phyloP scores from a whole-genome alignment of 2,329 filamentous ascomycete genomes.

The Microcyclospora pomicola region DNA sequence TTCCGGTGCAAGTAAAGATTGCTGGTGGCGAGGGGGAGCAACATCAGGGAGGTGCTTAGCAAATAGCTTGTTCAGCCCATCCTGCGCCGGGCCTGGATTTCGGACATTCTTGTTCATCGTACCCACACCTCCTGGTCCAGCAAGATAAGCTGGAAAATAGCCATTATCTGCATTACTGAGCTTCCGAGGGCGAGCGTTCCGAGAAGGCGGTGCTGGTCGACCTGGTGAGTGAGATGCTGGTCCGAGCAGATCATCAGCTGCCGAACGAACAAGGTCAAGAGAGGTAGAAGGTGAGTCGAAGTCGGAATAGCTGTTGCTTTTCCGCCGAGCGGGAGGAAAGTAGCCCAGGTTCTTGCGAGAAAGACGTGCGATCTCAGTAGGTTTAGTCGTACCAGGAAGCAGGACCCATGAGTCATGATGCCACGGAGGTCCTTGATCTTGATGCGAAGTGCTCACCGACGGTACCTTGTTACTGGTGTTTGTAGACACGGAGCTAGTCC shows the following conservation, averaged over 20 bases:
- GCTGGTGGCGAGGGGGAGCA: constrained; percentile 46
- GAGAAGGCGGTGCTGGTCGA: constrained; percentile 23
- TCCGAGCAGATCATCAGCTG: constrained; percentile 8
- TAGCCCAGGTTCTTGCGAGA: constrained; percentile 71
- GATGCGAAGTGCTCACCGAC: constrained; percentile 21
- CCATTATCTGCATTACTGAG: constrained; percentile 26
- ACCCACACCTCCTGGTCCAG: constrained; percentile 77
- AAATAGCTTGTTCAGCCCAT: constrained; percentile 72
- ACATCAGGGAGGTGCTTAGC: constrained; percentile 71
- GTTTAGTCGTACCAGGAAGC: constrained; percentile 54
- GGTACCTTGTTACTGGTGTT: constrained; percentile 22
- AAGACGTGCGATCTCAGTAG: constrained; percentile 76
- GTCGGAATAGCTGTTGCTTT: constrained; percentile 54
- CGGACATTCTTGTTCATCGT: constrained; percentile 59
- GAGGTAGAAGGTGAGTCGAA: constrained; percentile 55
- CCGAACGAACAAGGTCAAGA: constrained; percentile 40
- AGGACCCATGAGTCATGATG: constrained; percentile 81
- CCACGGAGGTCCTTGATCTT: constrained; percentile 56
- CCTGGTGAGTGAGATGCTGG: constrained; percentile 20
- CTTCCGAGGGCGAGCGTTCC: constrained; percentile 26
- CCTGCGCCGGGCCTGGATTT: constrained; percentile 67
- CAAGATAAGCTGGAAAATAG: constrained; percentile 43
- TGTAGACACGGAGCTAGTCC: constrained; percentile 22
- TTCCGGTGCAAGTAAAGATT: constrained; percentile 41
- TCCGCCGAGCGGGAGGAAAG: constrained; percentile 81